Evolutionary conservation across 2,329 filamentous ascomycete species (phyloP), one percentile per base, ranked within the genome.

Genomic region (Calonectria pauciramosa): DNA sequence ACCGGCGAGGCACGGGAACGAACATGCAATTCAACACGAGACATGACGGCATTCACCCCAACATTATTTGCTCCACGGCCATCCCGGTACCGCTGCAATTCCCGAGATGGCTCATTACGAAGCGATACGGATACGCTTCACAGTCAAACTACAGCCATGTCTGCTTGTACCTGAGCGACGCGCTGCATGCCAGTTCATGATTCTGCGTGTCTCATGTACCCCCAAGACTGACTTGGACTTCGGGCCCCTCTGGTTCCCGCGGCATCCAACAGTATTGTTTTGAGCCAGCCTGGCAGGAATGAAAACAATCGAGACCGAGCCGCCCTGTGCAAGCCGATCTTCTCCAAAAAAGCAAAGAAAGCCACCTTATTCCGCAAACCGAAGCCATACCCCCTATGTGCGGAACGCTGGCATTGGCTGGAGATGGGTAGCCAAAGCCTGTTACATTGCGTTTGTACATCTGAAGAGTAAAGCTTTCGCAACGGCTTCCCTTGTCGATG

Each of bases 161-260:
- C 16, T 52, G 41, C 41, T 44, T 44, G 38, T 52, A 51, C 64
- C 38, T 38, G 41, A 59, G 68, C 63, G 63, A 54, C 52, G 66
- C 52, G 66, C 52, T 60, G 77, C 77, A 77, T 73, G 73, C 77
- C 74, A 72, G 60, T 74, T 65, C 65, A 74, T 77, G 72, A 30
- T 26, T n/a, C 18, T 56, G 32, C 36, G 34, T 63, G 56, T 63
- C 56, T 63, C 34, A 38, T 41, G 23, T 63, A 34, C 36, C 56
- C 28, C 36, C n/a, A 23, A 63, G 36, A 18, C 26, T 20, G 56
- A 28, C 56, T 26, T n/a, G 13, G 20, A 28, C 56, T 41, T 41
- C 23, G 36, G 32, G 23, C 56, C 56, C 56, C 34, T 63, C 34
- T 63, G 56, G 56, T 60, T 60, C 34, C 56, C 34, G 34, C 34